Conservation (phyloP, 2,329 filamentous ascomycete species). For the Colletotrichum ledebouriae region DNA sequence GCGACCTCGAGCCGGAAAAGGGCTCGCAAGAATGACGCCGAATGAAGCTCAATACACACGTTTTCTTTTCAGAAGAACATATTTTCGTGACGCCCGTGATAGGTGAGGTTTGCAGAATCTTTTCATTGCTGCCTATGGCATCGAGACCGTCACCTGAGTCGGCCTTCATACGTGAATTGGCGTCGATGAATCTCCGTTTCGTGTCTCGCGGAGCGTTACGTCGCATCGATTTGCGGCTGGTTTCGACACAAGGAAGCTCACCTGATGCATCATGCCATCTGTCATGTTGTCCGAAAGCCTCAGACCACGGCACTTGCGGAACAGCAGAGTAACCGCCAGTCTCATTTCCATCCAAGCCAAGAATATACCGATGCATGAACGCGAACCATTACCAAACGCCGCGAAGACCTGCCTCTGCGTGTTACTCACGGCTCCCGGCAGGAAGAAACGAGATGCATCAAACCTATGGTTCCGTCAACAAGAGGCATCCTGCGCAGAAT, state of each 20-base stretch:
- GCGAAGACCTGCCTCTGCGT: slow-evolving; percentile 63
- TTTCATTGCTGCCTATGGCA: no score
- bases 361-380: slow-evolving; percentile 67
- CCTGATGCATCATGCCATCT: slow-evolving; percentile 53
- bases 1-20: background rate
- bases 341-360: slow-evolving; percentile 69
- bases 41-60: no score
- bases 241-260: slow-evolving; percentile 50
- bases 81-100: no score
- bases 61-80: no score
- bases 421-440: slow-evolving; percentile 29
- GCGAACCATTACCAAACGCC: slow-evolving; percentile 65
- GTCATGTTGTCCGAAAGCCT: slow-evolving; percentile 50
- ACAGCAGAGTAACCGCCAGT: slow-evolving; percentile 64
- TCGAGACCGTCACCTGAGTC: no score
- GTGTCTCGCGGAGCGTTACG: slow-evolving; percentile 13
- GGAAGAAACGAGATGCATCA: slow-evolving; percentile 20
- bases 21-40: no score
- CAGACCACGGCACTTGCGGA: slow-evolving; percentile 59
- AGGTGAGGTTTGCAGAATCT: no score
- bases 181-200: background rate
- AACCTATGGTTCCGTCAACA: slow-evolving; percentile 1
- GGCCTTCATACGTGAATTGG: no score
- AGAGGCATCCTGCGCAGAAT: background rate
- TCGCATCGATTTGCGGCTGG: slow-evolving; percentile 51